Base-by-base conservation (phyloP, 2,329 filamentous ascomycete species). In the Hymenoscyphus repandus region DNA sequence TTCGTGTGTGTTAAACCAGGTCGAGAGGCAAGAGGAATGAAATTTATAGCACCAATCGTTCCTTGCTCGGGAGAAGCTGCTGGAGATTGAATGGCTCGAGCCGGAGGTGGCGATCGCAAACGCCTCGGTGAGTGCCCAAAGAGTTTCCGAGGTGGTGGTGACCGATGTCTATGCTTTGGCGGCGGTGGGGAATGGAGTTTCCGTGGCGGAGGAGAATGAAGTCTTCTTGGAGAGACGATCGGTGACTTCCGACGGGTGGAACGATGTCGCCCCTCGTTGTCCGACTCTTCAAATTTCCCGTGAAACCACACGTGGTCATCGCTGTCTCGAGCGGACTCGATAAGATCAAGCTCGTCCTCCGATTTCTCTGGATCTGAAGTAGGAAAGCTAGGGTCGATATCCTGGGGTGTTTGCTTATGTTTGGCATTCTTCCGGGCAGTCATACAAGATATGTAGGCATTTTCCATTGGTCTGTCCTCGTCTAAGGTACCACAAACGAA, bases 401-500 rank as follows among this genome's bases (percentile, higher is more conserved):
- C 93, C 66, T 97, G 93, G n/a, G 93, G 92, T 30, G 92, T 89
- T 30, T 82, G 67, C 56, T 86, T 83, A 54, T 91, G 86, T 71
- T 91, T 96, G 59, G 86, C 84, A 42, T 85, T 85, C 61, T 90
- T 86, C 58, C 88, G 85, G 49, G 88, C 84, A 63, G 91, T 87
- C 51, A 95, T 78, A 62, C 87, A 90, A 2, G 88, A 88, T 50
- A 95, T 79, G 68, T 96, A 99, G 0, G 90, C 92, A 59, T 91
- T 90, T 67, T 99, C 93, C n/a, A 97, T 72, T 2, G 90, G 90
- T 40, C 90, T 84, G 64, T 99, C 93, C 69, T 99, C 93, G 59
- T 99, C 93, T 17, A 99, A 76, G 1, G 93, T 99, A 52, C 93
- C 93, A 64, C 93, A 97, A n/a, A 99, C 93, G 59, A 99, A 99